Evolutionary conservation across 169 alveolate genomes (phyloP).

Genomic region (Eimeria mitis): DNA sequence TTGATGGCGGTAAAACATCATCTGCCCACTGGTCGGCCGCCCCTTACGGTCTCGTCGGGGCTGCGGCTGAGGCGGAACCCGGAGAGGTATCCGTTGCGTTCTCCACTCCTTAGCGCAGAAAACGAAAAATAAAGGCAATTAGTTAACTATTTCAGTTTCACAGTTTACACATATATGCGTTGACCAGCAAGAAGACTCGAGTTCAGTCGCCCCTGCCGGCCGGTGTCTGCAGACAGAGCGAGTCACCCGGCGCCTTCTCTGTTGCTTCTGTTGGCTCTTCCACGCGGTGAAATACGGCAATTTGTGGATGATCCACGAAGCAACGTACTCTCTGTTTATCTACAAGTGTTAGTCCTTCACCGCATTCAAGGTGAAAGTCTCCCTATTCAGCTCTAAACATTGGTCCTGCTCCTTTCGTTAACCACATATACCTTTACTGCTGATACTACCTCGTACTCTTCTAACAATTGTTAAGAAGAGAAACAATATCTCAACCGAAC

Average conservation of each 20-base stretch:
- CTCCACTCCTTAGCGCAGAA: not conserved
- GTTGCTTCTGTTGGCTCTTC: not conserved
- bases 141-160: not conserved
- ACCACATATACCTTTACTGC: too few species aligned
- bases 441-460: too few species aligned
- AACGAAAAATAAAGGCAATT: not conserved
- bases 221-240: not conserved
- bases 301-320: too few species aligned
- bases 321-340: too few species aligned
- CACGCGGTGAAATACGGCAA: not conserved
- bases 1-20: not conserved
- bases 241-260: not conserved
- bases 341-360: too few species aligned
- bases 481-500: too few species aligned
- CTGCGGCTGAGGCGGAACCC: slow-evolving; percentile 2
- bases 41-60: not conserved
- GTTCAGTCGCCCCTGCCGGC: not conserved
- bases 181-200: not conserved
- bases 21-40: slow-evolving; percentile 16
- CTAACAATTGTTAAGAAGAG: too few species aligned
- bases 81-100: not conserved
- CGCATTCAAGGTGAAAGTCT: too few species aligned
- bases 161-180: not conserved
- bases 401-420: too few species aligned
- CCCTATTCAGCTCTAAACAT: too few species aligned